Evolutionary conservation across 129 eudicot species (phyloP).

Genomic region (Sambucus nigra): DNA sequence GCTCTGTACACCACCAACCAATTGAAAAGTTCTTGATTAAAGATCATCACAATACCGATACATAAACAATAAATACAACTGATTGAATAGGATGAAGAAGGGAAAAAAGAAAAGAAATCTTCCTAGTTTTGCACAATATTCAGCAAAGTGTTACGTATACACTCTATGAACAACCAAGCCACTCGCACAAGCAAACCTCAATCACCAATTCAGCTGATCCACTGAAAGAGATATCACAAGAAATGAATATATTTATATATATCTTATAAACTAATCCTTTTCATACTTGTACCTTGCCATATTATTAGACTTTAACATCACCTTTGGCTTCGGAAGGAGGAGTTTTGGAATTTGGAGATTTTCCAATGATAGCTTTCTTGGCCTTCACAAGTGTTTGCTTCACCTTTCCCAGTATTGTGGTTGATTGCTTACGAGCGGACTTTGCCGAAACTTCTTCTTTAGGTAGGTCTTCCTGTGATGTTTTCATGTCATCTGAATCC

Average conservation of each 20-base stretch:
- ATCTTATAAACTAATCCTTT: too few relatives aligned
- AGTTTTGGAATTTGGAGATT: slow-evolving; percentile 38
- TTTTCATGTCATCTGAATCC: slow-evolving; percentile 10
- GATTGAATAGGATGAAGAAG: slow-evolving; percentile 6
- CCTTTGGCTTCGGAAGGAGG: slow-evolving; percentile 34
- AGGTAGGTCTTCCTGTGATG: slow-evolving; percentile 14
- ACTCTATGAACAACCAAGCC: slow-evolving; percentile 13
- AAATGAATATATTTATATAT: neutral
- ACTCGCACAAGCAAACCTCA: slow-evolving; percentile 7
- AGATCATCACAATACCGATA: slow-evolving; percentile 10
- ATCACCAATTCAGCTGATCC: slow-evolving; percentile 4
- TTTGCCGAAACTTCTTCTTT: slow-evolving; percentile 46
- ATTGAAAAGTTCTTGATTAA: slow-evolving; percentile 1
- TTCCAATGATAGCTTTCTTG: slow-evolving; percentile 77
- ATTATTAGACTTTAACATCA: slow-evolving; percentile 20
- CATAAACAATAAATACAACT: slow-evolving; percentile 13
- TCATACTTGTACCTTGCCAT: neutral
- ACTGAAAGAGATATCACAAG: slow-evolving; percentile 6
- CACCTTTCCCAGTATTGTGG: slow-evolving; percentile 57
- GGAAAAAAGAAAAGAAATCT: slow-evolving; percentile 4
- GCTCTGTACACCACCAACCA: slow-evolving; percentile 12
- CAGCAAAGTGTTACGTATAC: slow-evolving; percentile 12
- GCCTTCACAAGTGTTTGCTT: slow-evolving; percentile 91
- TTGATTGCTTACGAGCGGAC: slow-evolving; percentile 50
- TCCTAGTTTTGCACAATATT: slow-evolving; percentile 15